Percentiles rank a stretch among this genome's conserved stretches.
Conservation (phyloP, 768 basidiomycete species). For the Suillus cothurnatus region DNA sequence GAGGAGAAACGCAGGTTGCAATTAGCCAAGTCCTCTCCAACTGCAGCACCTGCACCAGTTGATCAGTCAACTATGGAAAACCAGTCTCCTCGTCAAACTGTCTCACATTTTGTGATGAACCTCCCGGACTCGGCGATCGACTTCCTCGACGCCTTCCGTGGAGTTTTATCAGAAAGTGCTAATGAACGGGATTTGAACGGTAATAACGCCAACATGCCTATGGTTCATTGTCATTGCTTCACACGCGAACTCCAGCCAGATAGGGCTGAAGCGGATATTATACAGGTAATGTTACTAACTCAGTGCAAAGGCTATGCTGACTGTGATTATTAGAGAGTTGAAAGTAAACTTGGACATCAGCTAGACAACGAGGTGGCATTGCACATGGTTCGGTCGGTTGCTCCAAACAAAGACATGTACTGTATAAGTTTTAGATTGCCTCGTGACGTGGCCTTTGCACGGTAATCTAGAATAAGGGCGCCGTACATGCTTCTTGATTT, state of each 20-base stretch:
- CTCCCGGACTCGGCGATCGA: conserved; percentile 89
- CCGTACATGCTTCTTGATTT: conserved; percentile 5
- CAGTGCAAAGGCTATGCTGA: conserved; percentile 9
- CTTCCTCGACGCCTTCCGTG: conserved; percentile 88
- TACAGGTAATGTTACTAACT: conserved; percentile 51
- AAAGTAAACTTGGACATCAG: conserved; percentile 57
- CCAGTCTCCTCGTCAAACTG: conserved; percentile 48
- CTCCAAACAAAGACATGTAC: conserved; percentile 98
- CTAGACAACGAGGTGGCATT: conserved; percentile 54
- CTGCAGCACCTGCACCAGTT: conserved; percentile 1
- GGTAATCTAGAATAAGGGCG: conserved; percentile 13
- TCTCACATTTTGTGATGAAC: conserved; percentile 97
- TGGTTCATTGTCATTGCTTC: conserved; percentile 97
- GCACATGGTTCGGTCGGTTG: conserved; percentile 88
- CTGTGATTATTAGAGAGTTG: conserved; percentile 61
- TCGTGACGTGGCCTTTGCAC: conserved; percentile 39
- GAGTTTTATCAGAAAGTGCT: conserved; percentile 49
- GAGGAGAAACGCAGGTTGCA: conserved; percentile 43
- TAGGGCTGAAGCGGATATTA: conserved; percentile 76
- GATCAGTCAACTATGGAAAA: conserved; percentile 15
- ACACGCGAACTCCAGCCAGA: conserved; percentile 77
- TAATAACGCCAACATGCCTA: conserved; percentile 63
- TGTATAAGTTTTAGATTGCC: conserved; percentile 88
- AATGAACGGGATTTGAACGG: conserved; percentile 46
- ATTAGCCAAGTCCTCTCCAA: neutral